Conservation (phyloP, 352 stramenopile genomes). For the Globisporangium perplexum region DNA sequence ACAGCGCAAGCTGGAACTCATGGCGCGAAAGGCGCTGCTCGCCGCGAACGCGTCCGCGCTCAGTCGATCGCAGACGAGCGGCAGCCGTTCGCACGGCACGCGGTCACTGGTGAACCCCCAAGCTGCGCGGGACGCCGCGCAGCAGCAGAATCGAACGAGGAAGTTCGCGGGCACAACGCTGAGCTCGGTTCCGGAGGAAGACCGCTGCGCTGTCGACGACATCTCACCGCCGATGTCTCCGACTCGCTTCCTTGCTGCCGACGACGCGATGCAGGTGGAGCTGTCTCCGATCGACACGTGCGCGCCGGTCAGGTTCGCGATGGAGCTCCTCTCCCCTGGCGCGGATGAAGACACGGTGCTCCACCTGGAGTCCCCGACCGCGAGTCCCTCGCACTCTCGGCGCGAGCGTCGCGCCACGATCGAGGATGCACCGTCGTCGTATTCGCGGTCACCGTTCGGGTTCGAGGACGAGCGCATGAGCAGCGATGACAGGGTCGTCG, state of each 20-base stretch:
- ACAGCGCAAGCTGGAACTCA: conserved; percentile 21
- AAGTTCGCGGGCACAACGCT: conserved; percentile 3
- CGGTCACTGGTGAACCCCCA: conserved; percentile 7
- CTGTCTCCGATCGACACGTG: background rate
- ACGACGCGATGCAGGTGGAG: conserved; percentile 11
- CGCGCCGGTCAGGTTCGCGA: background rate
- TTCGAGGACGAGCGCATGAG: background rate
- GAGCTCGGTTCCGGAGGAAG: conserved; percentile 10
- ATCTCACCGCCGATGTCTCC: background rate
- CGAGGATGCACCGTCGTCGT: conserved; percentile 1
- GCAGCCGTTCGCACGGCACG: background rate
- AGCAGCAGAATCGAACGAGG: conserved; percentile 10
- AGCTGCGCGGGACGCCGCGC: background rate
- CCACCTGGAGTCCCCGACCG: too few relatives aligned
- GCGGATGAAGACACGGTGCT: conserved; percentile 15
- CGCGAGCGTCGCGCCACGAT: conserved; percentile 2
- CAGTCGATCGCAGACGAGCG: background rate
- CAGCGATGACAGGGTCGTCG: background rate
- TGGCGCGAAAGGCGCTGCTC: conserved; percentile 8
- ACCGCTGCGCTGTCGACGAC: background rate
- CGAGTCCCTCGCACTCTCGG: conserved; percentile 8
- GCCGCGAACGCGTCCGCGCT: background rate
- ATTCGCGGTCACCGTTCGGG: background rate
- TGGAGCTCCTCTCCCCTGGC: conserved; percentile 22
- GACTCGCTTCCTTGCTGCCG: background rate